Evolutionary conservation across 2,329 filamentous ascomycete genomes (phyloP), one percentile per base, ranked within the genome.

Genomic region (Colletotrichum abscissum): DNA sequence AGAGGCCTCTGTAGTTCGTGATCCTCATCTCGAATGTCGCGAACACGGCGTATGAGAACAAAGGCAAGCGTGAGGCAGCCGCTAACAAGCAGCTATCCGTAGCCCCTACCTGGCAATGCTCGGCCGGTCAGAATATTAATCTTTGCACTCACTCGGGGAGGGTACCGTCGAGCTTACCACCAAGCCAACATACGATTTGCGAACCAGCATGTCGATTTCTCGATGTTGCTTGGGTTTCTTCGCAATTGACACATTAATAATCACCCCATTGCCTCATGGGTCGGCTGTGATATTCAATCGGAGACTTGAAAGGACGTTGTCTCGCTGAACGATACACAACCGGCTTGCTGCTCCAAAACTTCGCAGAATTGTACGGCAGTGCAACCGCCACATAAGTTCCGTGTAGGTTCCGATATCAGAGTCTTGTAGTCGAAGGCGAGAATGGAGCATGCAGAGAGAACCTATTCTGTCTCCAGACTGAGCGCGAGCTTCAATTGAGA

Each of bases 391-490:
- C 52, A 52, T 28, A 30, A n/a, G 38, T 30, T 65, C 56, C 35
- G 35, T 42, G 60, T 57, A 33, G 60, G 19, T 9, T 19, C 22
- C 42, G 14, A 28, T 12, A n/a, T 60, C 28, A 28, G 60, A 66
- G 67, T 62, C 67, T 28, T 73, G 60, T 66, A 28, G 67, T 70
- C 22, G 6, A 65, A 38, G 67, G 62, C 70, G 67, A 70, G 33
- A 70, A 73, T 22, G 26, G 14, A 24, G n/a, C 19, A n/a, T 46
- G 16, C 42, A 6, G 42, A 46, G 42, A 8, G 19, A 9, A 46
- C 19, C 6, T 46, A 8, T 46, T n/a, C 19, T 19, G 16, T 16
- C 22, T 26, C 19, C 14, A n/a, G 24, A 26, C 19, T 1, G 30
- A 30, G 33, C 19, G 16, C 26, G 3, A 22, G 19, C 11, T 49